Evolutionary conservation across 2,329 filamentous ascomycete species (phyloP).

Genomic region (Neonectria punicea): DNA sequence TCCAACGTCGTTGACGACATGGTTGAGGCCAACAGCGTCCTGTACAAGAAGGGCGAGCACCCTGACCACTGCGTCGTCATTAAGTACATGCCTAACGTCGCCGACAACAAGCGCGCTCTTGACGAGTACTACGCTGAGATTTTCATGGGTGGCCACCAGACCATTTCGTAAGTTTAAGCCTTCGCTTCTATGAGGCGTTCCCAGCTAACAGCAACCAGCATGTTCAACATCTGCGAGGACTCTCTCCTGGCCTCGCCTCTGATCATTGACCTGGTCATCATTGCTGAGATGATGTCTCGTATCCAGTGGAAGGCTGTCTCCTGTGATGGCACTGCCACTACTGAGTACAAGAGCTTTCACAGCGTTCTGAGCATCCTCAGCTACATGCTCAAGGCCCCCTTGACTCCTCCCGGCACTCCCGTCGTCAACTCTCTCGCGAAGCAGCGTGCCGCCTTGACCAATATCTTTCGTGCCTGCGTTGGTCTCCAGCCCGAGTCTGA

Average conservation of each 20-base stretch:
- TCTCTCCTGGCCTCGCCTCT: constrained; percentile 94
- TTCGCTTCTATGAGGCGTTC: background rate
- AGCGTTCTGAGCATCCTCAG: constrained; percentile 95
- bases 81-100: constrained; percentile 99
- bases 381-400: constrained; percentile 98
- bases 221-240: constrained; percentile 99
- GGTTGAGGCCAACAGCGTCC: constrained; percentile 92
- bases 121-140: constrained; percentile 99
- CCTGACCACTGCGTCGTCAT: constrained; percentile 99
- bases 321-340: constrained; percentile 61
- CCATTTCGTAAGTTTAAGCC: constrained; percentile 74
- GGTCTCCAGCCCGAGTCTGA: constrained; percentile 97
- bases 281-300: constrained; percentile 98
- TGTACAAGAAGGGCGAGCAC: constrained; percentile 93
- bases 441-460: constrained; percentile 92
- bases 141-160: constrained; percentile 98
- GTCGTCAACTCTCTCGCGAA: constrained; percentile 96
- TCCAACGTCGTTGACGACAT: constrained; percentile 99
- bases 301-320: constrained; percentile 85
- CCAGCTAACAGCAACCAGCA: constrained; percentile 58
- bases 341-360: constrained; percentile 93
- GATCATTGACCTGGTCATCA: constrained; percentile 94
- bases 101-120: constrained; percentile 97
- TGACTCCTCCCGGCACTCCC: constrained; percentile 93
- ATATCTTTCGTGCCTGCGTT: constrained; percentile 98